A percentile compares a stretch with the other conserved stretches of the same genome.
Conservation (phyloP, 345 rosid species). For the Syzygium jambos region DNA sequence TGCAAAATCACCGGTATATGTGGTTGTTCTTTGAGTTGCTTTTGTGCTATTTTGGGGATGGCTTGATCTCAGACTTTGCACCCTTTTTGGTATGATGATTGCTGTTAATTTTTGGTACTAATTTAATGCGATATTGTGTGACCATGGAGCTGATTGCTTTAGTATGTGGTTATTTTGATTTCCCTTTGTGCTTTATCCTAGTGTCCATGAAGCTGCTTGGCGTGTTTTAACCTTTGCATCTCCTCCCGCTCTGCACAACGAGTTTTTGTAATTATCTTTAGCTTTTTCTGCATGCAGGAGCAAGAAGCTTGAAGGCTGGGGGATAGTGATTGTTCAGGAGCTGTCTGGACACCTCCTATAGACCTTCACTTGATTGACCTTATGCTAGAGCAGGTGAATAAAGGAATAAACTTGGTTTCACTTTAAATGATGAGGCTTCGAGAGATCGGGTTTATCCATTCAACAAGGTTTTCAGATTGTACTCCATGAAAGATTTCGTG, state of each 20-base stretch:
- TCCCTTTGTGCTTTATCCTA: neutral
- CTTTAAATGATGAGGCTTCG: neutral
- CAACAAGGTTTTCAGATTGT: neutral
- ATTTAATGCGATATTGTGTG: neutral
- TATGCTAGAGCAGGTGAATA: neutral
- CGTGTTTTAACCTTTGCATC: neutral
- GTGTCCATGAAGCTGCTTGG: neutral
- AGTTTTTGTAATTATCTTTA: neutral
- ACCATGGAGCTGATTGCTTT: neutral
- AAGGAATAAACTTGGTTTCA: neutral
- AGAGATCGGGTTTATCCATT: neutral
- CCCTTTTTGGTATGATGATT: neutral
- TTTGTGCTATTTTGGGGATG: neutral
- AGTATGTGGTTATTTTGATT: neutral
- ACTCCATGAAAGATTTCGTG: neutral
- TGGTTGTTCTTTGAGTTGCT: neutral
- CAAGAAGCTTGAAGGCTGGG: neutral
- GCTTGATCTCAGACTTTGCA: neutral
- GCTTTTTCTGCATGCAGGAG: neutral
- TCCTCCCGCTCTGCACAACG: neutral
- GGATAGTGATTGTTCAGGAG: neutral
- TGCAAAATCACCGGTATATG: neutral
- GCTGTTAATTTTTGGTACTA: neutral
- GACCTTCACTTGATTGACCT: neutral
- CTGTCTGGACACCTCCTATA: neutral